Base-by-base conservation (phyloP, 306 rosid genomes). In the Vigna unguiculata region DNA sequence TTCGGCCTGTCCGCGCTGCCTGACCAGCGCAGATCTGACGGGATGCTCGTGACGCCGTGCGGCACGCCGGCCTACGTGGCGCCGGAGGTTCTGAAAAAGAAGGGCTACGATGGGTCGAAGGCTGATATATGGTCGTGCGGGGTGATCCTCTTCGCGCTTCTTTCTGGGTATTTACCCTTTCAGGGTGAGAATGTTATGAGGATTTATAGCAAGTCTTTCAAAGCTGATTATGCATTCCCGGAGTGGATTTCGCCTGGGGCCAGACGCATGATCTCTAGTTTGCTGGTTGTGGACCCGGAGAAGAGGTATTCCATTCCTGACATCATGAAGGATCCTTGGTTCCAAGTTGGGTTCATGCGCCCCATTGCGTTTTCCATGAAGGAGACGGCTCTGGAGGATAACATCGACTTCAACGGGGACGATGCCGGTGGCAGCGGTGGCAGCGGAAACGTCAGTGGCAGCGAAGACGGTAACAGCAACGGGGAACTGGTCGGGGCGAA, bases 1-100 rank as follows among this genome's bases (percentile, higher is more conserved):
- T 93, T 93, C 0, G 96, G 98, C 0, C 52, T 93, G 7, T 93
- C 98, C 0, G 97, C 97, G 0, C 40, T 93, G 84, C 93, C 96
- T 15, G 91, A 93, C 16, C 96, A 91, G 49, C 86, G 87, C 4
- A 22, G 96, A 24, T 83, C 72, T 1, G 97, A 93, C 45, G 96
- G 98, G 0, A 71, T 93, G 90, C 92, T 93, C 0, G 78, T 85
- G 17, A 93, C 98, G 6, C 92, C 86, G 63, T 93, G 98, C 20
- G 98, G 98, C 2, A 91, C 98, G 0, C 98, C 96, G 9, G 90
- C 97, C 0, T 93, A 93, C 71, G 93, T 93, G 34, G 98, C 97
- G 0, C 98, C 98, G 2, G 98, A 93, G 84, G 84, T 93, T 0
- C 76, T 93, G 69, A 86, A 88, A 72, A 93, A 88, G 73, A 83